Conservation (phyloP, 129 eudicot species). For the Chrysanthemum seticuspe region DNA sequence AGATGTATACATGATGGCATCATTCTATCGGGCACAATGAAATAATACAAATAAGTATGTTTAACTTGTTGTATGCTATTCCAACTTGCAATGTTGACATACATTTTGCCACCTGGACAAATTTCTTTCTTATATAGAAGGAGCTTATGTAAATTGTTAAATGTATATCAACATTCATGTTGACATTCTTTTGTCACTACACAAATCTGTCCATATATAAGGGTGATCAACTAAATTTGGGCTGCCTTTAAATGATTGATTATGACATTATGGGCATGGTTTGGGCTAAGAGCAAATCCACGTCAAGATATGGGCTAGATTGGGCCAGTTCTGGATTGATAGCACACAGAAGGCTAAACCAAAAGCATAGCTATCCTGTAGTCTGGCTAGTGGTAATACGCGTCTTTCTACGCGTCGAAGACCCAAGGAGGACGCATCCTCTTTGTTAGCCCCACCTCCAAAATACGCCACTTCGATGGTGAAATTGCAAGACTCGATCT, state of each 20-base stretch:
- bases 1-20: conserved; percentile 37
- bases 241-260: no score
- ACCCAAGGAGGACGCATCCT: no score
- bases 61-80: not conserved
- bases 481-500: no score
- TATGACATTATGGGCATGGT: not conserved
- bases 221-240: no score
- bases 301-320: not conserved
- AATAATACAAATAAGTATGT: conserved; percentile 15
- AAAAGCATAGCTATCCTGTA: not conserved
- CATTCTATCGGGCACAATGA: conserved; percentile 18
- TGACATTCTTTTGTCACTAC: conserved; percentile 31
- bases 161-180: conserved; percentile 30
- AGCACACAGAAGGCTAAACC: not conserved
- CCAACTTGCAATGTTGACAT: no score
- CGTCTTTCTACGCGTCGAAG: no score
- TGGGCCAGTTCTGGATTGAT: not conserved
- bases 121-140: no score
- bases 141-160: not conserved
- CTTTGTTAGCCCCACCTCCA: no score
- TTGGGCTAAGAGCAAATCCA: not conserved
- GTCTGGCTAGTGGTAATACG: no score
- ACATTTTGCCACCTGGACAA: no score
- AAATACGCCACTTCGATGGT: no score
- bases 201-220: not conserved